Percentiles rank a stretch among this genome's conserved stretches.
phyloP scores from a whole-genome alignment of 805 yeast species.

The Zygoascus bituminiphila region DNA sequence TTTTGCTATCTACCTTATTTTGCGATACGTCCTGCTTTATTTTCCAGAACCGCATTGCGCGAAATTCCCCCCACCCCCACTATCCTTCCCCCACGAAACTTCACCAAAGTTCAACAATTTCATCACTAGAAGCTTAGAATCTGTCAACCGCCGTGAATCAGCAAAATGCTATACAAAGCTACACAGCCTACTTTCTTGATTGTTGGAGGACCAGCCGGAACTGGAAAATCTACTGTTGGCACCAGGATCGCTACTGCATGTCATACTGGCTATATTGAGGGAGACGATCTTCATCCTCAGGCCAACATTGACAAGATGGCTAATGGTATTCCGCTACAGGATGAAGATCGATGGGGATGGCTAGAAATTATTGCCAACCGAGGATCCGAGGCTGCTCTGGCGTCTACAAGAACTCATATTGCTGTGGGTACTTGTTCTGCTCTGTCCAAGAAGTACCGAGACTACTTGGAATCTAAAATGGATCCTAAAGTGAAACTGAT shows the following conservation, averaged over 20 bases:
- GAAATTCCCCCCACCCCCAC: background rate
- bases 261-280: conserved; percentile 63
- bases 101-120: background rate
- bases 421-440: conserved; percentile 78
- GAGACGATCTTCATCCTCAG: conserved; percentile 71
- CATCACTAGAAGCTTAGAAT: no score
- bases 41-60: no score
- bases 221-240: conserved; percentile 85
- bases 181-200: conserved; percentile 28
- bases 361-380: conserved; percentile 40
- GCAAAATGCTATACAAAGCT: conserved; percentile 1
- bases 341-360: conserved; percentile 94
- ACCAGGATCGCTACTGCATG: conserved; percentile 38
- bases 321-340: conserved; percentile 68
- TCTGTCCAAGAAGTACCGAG: conserved; percentile 67
- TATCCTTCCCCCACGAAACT: background rate
- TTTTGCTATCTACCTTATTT: no score
- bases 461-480: conserved; percentile 39
- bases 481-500: conserved; percentile 32
- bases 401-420: conserved; percentile 18
- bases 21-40: no score
- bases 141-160: background rate
- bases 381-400: conserved; percentile 30
- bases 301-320: conserved; percentile 78
- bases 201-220: conserved; percentile 94